phyloP scores from a whole-genome alignment of 1,284 basidiomycete genomes.

The Sporisorium graminicola region DNA sequence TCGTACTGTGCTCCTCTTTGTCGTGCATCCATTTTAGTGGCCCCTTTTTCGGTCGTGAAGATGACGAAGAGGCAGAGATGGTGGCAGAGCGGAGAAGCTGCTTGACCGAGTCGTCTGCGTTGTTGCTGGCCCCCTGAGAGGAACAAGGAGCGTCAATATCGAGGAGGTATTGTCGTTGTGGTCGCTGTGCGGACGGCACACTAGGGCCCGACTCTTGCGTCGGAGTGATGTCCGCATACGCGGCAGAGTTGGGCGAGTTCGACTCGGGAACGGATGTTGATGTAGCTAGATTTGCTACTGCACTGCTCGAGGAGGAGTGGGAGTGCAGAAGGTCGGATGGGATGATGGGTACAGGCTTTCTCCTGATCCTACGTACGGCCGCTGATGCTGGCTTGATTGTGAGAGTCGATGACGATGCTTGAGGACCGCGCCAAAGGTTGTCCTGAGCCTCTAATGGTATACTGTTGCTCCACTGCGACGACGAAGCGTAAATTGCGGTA shows the following conservation, averaged over 20 bases:
- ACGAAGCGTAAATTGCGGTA: not conserved
- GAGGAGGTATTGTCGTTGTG: slow-evolving; percentile 32
- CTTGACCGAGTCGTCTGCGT: slow-evolving; percentile 11
- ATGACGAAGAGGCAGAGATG: slow-evolving; percentile 12
- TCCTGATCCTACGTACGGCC: slow-evolving; percentile 14
- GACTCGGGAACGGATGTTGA: not conserved
- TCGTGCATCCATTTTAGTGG: slow-evolving; percentile 31
- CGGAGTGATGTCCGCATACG: not conserved
- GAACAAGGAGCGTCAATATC: slow-evolving; percentile 19
- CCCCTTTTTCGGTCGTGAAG: slow-evolving; percentile 13
- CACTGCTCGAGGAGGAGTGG: not conserved
- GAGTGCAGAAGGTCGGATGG: slow-evolving; percentile 22
- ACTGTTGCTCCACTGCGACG: slow-evolving; percentile 1
- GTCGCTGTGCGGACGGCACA: slow-evolving; percentile 10
- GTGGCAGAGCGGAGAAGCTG: slow-evolving; percentile 29
- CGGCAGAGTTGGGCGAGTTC: not conserved
- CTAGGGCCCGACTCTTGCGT: slow-evolving; percentile 1
- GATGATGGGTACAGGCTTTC: slow-evolving; percentile 25
- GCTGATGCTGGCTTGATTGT: slow-evolving; percentile 12
- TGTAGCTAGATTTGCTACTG: not conserved
- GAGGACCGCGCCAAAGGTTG: slow-evolving; percentile 25
- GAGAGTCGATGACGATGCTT: not conserved
- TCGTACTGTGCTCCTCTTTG: slow-evolving; percentile 27
- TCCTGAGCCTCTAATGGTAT: slow-evolving; percentile 17
- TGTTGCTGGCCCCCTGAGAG: not conserved